Percentiles rank a stretch among this genome's conserved stretches.
phyloP scores from a whole-genome alignment of 805 yeast species.

The Yarrowia alimentaria region DNA sequence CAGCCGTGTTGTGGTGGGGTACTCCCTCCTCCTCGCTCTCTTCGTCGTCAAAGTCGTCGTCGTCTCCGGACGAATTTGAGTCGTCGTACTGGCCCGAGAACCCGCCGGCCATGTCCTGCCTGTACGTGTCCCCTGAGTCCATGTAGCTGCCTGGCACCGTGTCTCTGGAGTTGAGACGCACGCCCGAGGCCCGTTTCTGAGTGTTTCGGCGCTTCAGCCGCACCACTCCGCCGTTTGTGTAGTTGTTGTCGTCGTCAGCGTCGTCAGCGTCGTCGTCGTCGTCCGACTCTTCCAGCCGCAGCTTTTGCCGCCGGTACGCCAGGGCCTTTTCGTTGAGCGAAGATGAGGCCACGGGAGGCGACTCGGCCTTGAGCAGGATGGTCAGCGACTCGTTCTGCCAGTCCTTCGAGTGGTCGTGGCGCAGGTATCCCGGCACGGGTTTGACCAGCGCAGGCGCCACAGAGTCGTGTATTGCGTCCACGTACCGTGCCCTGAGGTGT shows the following conservation, averaged over 20 bases:
- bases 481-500: conserved; percentile 37
- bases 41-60: conserved; percentile 26
- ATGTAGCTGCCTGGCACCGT: no score
- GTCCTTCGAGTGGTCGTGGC: conserved; percentile 11
- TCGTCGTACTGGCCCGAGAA: conserved; percentile 22
- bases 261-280: conserved; percentile 20
- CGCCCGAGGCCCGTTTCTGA: conserved; percentile 18
- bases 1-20: no score
- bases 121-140: conserved; percentile 15
- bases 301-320: conserved; percentile 14
- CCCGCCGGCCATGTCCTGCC: conserved; percentile 10
- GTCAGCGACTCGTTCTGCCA: conserved; percentile 25
- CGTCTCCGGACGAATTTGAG: conserved; percentile 25
- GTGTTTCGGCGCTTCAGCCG: conserved; percentile 11
- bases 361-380: conserved; percentile 29
- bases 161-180: no score
- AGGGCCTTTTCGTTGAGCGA: conserved; percentile 20
- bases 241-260: conserved; percentile 21
- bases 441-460: conserved; percentile 35
- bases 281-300: conserved; percentile 4
- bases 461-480: conserved; percentile 35
- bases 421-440: conserved; percentile 31
- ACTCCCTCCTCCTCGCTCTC: conserved; percentile 6
- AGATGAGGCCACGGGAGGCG: conserved; percentile 36
- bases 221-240: conserved; percentile 16